phyloP scores from a whole-genome alignment of 371 early-diverging fungal genomes.

The Batrachochytrium dendrobatidis region DNA sequence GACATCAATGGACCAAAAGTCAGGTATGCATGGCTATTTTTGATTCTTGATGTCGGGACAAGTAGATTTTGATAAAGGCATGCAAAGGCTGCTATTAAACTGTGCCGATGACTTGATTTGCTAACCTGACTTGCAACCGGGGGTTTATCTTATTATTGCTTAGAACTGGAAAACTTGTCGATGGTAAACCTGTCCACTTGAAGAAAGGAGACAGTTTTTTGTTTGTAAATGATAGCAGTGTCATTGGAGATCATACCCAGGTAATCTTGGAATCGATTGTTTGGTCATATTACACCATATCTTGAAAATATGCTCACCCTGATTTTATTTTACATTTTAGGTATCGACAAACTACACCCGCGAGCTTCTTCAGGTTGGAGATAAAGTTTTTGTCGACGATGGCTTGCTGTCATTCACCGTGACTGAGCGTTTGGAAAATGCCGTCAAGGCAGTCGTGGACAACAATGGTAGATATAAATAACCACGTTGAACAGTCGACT shows the following conservation, averaged over 20 bases:
- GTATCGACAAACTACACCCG: conserved; percentile 41
- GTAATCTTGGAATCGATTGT: conserved; percentile 15
- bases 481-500: not conserved
- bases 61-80: not conserved
- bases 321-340: too few relatives aligned
- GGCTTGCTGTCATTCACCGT: conserved; percentile 46
- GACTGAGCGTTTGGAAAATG: conserved; percentile 31
- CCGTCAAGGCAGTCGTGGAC: conserved; percentile 30
- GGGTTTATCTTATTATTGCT: not conserved
- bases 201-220: conserved; percentile 38
- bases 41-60: not conserved
- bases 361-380: conserved; percentile 37
- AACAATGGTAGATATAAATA: conserved; percentile 30
- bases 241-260: conserved; percentile 41
- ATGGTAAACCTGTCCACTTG: conserved; percentile 31
- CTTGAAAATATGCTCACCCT: too few relatives aligned
- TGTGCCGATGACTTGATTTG: not conserved
- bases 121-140: not conserved
- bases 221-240: conserved; percentile 41
- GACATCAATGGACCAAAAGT: conserved; percentile 57
- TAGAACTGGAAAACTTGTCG: conserved; percentile 31
- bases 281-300: too few relatives aligned
- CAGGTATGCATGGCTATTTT: conserved; percentile 18
- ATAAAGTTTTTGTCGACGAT: conserved; percentile 48
- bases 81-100: not conserved